Evolutionary conservation across 1,139 yeast genomes (phyloP), one percentile per base, ranked within the genome.

Genomic region (Tardiomyces blankii): DNA sequence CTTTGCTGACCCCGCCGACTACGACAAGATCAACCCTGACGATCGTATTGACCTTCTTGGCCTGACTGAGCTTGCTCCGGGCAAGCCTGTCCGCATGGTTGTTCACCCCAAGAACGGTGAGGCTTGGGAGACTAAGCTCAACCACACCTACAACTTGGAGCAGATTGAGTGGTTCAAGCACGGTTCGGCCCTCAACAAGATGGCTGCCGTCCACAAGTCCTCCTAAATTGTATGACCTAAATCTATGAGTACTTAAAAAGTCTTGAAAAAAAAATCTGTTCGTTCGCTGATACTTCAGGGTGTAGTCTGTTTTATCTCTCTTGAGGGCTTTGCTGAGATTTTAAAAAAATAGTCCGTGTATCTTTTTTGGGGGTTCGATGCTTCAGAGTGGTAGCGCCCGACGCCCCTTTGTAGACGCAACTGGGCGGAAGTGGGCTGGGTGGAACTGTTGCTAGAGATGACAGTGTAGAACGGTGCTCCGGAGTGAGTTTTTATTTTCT

Each of bases 81-180:
- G 95, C 70, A 88, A 87, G 80, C 74, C 78, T 71, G 71, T 91
- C 55, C 79, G 75, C 64, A 72, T 88, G 78, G 86, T 85, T 72
- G 91, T 91, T 60, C 91, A 86, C 73, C 95, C 96, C 66, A 75
- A 80, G 74, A 71, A 81, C 53, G 96, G 96, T 64, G 68, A 64
- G 48, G 72, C 87, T 54, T 89, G 95, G 95, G 83, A 81, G 63
- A 74, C 91, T 63, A 81, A 78, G 73, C 83, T 89, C 69, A 77
- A 94, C 53, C 98, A 91, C 78, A 91, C 98, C 56, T 91, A 85
- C 78, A 91, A 91, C 78, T 55, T 66, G 54, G 96, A 91, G 75
- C 98, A 91, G 78, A 82, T 91, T 66, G 96, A 87, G 68, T 91
- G 98, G 98, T 91, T 91, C 86, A 89, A 85, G 80, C 78, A 84